Conservation (phyloP, 2,329 filamentous ascomycete genomes). For the Aspergillus transmontanensis region DNA sequence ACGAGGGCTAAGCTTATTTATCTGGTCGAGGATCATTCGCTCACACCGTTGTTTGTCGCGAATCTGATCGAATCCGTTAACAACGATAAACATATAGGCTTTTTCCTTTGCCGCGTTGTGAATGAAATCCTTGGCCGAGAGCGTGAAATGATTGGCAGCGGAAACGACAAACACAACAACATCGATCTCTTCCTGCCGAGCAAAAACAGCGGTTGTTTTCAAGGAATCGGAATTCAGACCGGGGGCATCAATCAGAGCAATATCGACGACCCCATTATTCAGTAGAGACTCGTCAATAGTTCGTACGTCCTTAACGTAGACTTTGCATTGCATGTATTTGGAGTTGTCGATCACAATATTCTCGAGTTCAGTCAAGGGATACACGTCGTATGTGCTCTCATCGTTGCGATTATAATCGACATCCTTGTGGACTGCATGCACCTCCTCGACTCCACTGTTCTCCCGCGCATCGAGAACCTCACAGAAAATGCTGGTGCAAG, state of each 20-base stretch:
- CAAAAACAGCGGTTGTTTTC: slow-evolving; percentile 96
- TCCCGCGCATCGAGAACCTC: slow-evolving; percentile 92
- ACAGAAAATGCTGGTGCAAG: slow-evolving; percentile 97
- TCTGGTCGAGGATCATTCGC: slow-evolving; percentile 90
- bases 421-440: slow-evolving; percentile 89
- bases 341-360: slow-evolving; percentile 87
- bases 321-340: slow-evolving; percentile 90
- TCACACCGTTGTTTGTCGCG: slow-evolving; percentile 87
- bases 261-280: slow-evolving; percentile 97
- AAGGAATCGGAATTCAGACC: slow-evolving; percentile 94
- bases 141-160: slow-evolving; percentile 95
- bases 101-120: slow-evolving; percentile 94
- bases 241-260: slow-evolving; percentile 94
- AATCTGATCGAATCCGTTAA: slow-evolving; percentile 95
- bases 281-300: slow-evolving; percentile 89
- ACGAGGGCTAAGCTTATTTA: slow-evolving; percentile 81
- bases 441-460: slow-evolving; percentile 89
- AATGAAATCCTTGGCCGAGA: slow-evolving; percentile 97
- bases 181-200: slow-evolving; percentile 96
- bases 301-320: slow-evolving; percentile 90
- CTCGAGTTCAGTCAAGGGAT: slow-evolving; percentile 74
- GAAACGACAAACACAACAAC: slow-evolving; percentile 98
- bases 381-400: slow-evolving; percentile 92
- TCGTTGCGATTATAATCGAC: slow-evolving; percentile 81
- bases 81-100: slow-evolving; percentile 98